Percentiles rank a stretch among this genome's conserved stretches.
These are phyloP conservation scores for Alternaria arbusti DNA, from an alignment of 2,329 filamentous ascomycete genomes.

Conservation along the genomic window DNA sequence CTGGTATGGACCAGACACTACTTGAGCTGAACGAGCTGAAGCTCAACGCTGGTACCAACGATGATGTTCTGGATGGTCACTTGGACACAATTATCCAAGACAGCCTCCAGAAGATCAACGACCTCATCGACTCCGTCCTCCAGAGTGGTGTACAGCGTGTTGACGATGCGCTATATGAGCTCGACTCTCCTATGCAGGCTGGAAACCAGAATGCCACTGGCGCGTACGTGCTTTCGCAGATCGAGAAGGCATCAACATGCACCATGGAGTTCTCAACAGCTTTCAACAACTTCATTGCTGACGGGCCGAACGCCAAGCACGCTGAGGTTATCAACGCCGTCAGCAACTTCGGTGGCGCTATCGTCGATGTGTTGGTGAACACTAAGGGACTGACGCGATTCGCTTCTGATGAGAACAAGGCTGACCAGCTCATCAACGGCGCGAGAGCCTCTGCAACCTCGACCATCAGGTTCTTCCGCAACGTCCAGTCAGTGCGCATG, in stretches of 20 bases:
- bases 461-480: constrained; percentile 93
- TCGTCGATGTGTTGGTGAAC: constrained; percentile 94
- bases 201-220: constrained; percentile 98
- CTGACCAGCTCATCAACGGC: constrained; percentile 80
- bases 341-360: constrained; percentile 85
- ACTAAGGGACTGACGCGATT: constrained; percentile 94
- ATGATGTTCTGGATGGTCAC: constrained; percentile 83
- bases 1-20: constrained; percentile 94
- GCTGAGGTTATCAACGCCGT: constrained; percentile 92
- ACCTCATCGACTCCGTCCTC: constrained; percentile 95
- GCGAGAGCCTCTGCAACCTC: constrained; percentile 84
- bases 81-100: constrained; percentile 88
- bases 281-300: constrained; percentile 98
- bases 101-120: constrained; percentile 91
- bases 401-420: constrained; percentile 94
- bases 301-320: constrained; percentile 89
- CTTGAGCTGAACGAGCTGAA: constrained; percentile 90
- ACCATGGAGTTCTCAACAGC: constrained; percentile 97
- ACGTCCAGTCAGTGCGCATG: constrained; percentile 89
- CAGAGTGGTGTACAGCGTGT: constrained; percentile 92
- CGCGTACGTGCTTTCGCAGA: constrained; percentile 91
- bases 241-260: constrained; percentile 92
- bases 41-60: constrained; percentile 66
- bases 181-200: constrained; percentile 97
- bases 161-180: constrained; percentile 94